Evolutionary conservation across 305 asterid genomes (phyloP).

Genomic region (Rubia occidens): DNA sequence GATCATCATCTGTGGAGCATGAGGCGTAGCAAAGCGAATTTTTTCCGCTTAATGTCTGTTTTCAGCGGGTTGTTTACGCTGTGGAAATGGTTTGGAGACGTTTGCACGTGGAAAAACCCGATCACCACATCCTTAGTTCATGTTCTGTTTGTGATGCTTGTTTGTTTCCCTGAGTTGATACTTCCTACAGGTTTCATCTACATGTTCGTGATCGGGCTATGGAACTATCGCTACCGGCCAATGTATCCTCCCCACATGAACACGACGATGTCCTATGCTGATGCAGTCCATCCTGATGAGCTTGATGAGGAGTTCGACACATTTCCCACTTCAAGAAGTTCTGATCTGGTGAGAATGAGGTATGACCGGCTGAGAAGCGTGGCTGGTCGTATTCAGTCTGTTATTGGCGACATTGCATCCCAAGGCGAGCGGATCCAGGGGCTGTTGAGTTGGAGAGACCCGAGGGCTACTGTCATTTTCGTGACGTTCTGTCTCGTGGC

Average conservation of each 20-base stretch:
- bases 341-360: constrained; percentile 64
- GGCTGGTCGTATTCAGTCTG: constrained; percentile 77
- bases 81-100: constrained; percentile 64
- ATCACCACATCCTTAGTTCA: constrained; percentile 65
- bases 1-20: constrained; percentile 91
- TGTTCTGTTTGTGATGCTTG: constrained; percentile 55
- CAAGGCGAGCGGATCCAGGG: constrained; percentile 91
- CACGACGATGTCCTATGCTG: constrained; percentile 65
- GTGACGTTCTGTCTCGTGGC: constrained; percentile 55
- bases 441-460: constrained; percentile 79
- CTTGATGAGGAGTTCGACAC: constrained; percentile 89
- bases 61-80: constrained; percentile 44
- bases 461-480: constrained; percentile 69
- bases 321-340: constrained; percentile 48
- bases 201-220: constrained; percentile 66
- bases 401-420: constrained; percentile 68
- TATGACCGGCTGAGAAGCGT: constrained; percentile 71
- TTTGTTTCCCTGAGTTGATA: constrained; percentile 62
- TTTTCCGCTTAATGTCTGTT: constrained; percentile 61
- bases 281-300: constrained; percentile 57
- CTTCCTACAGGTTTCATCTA: constrained; percentile 67
- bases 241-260: constrained; percentile 83
- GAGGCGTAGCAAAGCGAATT: constrained; percentile 85
- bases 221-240: constrained; percentile 69
- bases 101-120: constrained; percentile 69